Evolutionary conservation across 306 rosid genomes (phyloP), one percentile per base, ranked within the genome.

Genomic region (Oemleria cerasiformis): DNA sequence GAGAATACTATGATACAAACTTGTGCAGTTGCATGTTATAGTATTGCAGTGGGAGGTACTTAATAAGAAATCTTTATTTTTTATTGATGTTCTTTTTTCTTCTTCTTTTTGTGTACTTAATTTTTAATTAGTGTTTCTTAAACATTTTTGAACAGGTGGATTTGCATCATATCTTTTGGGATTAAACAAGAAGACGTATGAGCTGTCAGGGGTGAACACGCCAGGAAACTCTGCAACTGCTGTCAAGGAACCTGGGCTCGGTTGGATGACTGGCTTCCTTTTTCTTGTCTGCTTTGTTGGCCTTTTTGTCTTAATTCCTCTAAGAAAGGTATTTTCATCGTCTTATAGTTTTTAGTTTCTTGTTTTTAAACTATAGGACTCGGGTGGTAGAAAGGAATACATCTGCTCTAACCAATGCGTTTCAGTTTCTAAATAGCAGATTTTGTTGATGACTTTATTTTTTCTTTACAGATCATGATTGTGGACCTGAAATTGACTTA

Each of bases 1-100:
- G 98, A 93, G 84, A 93, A 93, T 65, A 93, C 98, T 59, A 88
- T 93, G 82, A 91, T 93, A 34, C 98, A 93, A 19, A 93, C 98
- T 19, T 88, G 94, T 44, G 85, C 96, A 0, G 96, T 93, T 63
- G 98, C 98, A 4, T 91, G 98, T 72, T 93, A 89, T 65, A 89
- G 94, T 78, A 88, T 93, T 81, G 82, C 97, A 48, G 72, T 87
- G 62, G 91, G 96, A 81, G 98, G 98, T 92, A 43, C n/a, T 68
- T 34, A 11, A 30, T 30, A 30, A 30, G 36, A 30, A 30, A 30
- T 30, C 36, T 30, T 30, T 30, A 30, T 30, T 2, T 30, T 30
- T 3, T 30, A 2, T 30, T 30, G 36, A 30, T 30, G 20, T 67
- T 30, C 47, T 42, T 15, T 42, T 20, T 10, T 42, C 8, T 38